These are phyloP conservation scores for Pseudonectria foliicola DNA, from an alignment of 2,329 filamentous ascomycete species.

Conservation along the genomic window DNA sequence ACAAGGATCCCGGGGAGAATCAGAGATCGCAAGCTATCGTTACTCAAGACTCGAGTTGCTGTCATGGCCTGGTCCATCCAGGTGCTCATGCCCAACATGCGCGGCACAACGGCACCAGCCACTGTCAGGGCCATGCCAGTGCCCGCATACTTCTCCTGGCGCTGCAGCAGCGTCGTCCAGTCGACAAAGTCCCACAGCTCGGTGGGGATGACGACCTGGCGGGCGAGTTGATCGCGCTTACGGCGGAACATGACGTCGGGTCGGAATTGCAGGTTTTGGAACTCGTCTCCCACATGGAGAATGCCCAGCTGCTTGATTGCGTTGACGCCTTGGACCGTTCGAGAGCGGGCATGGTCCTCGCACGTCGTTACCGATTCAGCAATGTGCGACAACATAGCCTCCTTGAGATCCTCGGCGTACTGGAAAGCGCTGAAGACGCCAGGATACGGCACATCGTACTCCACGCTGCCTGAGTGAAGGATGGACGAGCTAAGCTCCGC, in stretches of 20 bases:
- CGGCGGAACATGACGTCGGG: slow-evolving; percentile 91
- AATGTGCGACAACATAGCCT: slow-evolving; percentile 85
- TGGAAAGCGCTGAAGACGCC: slow-evolving; percentile 79
- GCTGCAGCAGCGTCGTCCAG: slow-evolving; percentile 70
- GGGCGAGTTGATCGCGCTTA: slow-evolving; percentile 70
- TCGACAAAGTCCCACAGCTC: slow-evolving; percentile 95
- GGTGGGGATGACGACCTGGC: slow-evolving; percentile 79
- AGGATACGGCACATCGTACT: slow-evolving; percentile 79
- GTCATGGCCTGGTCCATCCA: slow-evolving; percentile 87
- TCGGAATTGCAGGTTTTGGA: slow-evolving; percentile 78
- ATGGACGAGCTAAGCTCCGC: slow-evolving; percentile 71
- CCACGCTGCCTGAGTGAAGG: slow-evolving; percentile 62
- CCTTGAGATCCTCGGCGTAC: slow-evolving; percentile 88
- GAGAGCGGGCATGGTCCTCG: slow-evolving; percentile 76
- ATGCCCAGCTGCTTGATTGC: slow-evolving; percentile 84
- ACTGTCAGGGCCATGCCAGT: slow-evolving; percentile 93
- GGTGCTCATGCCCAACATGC: slow-evolving; percentile 73
- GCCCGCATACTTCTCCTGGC: slow-evolving; percentile 89
- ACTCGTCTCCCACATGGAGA: slow-evolving; percentile 80
- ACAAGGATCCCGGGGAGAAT: slow-evolving; percentile 73
- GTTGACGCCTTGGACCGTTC: slow-evolving; percentile 74
- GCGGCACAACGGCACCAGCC: slow-evolving; percentile 74
- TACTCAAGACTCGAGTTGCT: slow-evolving; percentile 71
- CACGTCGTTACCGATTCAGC: slow-evolving; percentile 69
- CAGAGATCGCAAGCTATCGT: slow-evolving; percentile 71